Base-by-base conservation (phyloP, 805 yeast genomes). In the Kodamaea kakaduensis region DNA sequence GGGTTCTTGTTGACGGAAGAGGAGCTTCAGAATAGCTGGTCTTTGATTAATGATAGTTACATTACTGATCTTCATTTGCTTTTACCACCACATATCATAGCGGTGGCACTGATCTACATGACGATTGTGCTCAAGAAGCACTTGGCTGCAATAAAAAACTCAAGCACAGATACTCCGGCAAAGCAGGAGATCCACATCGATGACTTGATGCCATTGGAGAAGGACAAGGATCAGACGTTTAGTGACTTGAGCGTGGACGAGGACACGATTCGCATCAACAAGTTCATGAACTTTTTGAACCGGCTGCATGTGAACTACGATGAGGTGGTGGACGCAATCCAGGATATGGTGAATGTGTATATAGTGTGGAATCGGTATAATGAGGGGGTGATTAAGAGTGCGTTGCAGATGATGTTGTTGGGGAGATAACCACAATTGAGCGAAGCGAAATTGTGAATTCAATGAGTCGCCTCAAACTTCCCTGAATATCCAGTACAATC, bases 51-150 rank as follows among this genome's bases (percentile, higher is more conserved):
- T 56, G 97, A 90, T 54, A 77, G 89, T 43, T 89, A 84, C 56
- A 79, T 87, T 29, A 87, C 96, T 1, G 97, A 93, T 55, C 64
- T 85, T 12, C 90, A 86, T 38, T 58, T 93, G 31, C 54, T 89
- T 10, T 81, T 77, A 44, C 90, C 97, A 0, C 98, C 98, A 0
- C 96, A 89, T 59, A 75, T 88, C 8, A 73, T 89, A 6, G 95
- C 97, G 3, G 60, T 83, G 25, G 77, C 93, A 0, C 75, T 96
- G 8, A 62, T 89, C n/a, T 88, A 86, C 58, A 68, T 89, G 36
- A 81, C 95, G 0, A 63, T 86, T 1, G 78, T 83, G 16, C 56
- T 84, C 30, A 72, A 73, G 42, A 64, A 61, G 36, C 63, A 64
- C 24, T 36, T 58, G 23, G 45, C 54, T 3, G 43, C 50, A 5